phyloP scores from a whole-genome alignment of 176 grass and related monocot species.

The Leersia perrieri region DNA sequence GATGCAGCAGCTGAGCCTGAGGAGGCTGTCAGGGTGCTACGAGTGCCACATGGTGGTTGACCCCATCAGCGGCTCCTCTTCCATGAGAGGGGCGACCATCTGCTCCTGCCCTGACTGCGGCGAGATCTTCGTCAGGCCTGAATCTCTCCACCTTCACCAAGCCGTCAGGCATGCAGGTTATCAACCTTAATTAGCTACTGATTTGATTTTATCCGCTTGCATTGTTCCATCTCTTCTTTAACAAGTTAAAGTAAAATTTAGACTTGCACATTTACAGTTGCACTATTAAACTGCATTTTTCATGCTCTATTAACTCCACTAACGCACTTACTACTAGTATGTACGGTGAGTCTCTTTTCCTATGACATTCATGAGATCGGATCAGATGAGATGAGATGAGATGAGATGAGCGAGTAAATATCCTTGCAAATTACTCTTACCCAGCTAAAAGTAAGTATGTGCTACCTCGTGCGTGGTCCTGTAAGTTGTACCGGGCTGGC shows the following conservation, averaged over 20 bases:
- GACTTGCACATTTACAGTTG: too few species aligned
- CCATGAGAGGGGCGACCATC: constrained; percentile 54
- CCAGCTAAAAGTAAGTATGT: neutral
- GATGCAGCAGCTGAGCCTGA: constrained; percentile 42
- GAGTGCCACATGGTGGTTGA: constrained; percentile 94
- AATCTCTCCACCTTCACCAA: constrained; percentile 76
- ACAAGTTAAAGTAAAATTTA: too few species aligned
- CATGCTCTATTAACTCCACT: too few species aligned
- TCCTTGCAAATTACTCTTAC: neutral
- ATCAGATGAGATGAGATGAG: neutral
- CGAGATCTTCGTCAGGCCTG: constrained; percentile 70
- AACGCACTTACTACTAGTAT: too few species aligned
- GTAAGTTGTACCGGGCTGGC: neutral
- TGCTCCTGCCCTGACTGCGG: constrained; percentile 82
- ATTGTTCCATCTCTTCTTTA: too few species aligned
- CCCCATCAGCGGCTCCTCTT: constrained; percentile 50
- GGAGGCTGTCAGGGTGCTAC: constrained; percentile 83
- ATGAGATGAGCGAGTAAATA: neutral
- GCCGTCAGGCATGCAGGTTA: constrained; percentile 70
- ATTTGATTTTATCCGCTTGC: too few species aligned
- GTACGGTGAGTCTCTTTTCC: too few species aligned
- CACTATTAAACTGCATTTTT: too few species aligned
- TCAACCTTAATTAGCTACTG: too few species aligned
- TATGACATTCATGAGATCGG: neutral
- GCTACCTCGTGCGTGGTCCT: too few species aligned